phyloP scores from a whole-genome alignment of 2,329 filamentous ascomycete species.

The Bipolaris victoriae region DNA sequence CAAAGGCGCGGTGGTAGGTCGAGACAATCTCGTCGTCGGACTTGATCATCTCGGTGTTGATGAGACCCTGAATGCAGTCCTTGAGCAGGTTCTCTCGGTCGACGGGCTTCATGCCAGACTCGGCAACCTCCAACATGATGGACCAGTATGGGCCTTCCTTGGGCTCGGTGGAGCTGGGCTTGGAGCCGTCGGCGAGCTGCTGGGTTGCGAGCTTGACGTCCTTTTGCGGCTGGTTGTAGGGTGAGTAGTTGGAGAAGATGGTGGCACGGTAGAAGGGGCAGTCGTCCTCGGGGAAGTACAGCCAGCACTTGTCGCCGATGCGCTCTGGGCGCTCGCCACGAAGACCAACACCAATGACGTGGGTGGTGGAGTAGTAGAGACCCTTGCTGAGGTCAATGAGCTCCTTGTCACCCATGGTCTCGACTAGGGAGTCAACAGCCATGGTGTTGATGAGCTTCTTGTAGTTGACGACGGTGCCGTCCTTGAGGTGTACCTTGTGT shows the following conservation, averaged over 20 bases:
- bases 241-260: conserved; percentile 99
- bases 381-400: conserved; percentile 83
- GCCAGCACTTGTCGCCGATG: conserved; percentile 99
- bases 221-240: conserved; percentile 90
- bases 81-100: conserved; percentile 81
- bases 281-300: conserved; percentile 99
- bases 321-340: conserved; percentile 89
- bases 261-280: conserved; percentile 99
- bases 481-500: conserved; percentile 80
- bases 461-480: conserved; percentile 89
- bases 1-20: conserved; percentile 96
- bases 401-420: conserved; percentile 87
- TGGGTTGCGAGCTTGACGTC: conserved; percentile 85
- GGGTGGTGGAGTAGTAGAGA: conserved; percentile 95
- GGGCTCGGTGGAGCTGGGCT: conserved; percentile 72
- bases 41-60: conserved; percentile 97
- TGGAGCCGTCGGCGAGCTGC: conserved; percentile 84
- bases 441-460: conserved; percentile 94
- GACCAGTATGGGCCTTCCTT: conserved; percentile 98
- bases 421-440: conserved; percentile 86
- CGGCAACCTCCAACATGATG: conserved; percentile 98
- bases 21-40: conserved; percentile 93
- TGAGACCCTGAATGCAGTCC: conserved; percentile 92
- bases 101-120: conserved; percentile 94
- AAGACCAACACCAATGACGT: conserved; percentile 95